phyloP scores from a whole-genome alignment of 208 protist species.

The Trypanosoma brucei region DNA sequence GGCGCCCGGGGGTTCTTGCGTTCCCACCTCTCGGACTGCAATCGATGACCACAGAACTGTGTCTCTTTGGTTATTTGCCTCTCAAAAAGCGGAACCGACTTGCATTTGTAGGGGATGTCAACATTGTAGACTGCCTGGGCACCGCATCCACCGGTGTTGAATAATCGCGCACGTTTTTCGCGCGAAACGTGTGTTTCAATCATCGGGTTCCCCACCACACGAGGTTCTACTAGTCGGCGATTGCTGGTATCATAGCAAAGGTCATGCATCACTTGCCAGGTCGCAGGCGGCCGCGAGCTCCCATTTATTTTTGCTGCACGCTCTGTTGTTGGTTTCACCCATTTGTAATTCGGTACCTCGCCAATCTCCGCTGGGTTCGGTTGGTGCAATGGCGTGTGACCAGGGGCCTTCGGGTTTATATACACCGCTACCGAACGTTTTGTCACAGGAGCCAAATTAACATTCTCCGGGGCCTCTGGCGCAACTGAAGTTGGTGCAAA shows the following conservation, averaged over 20 bases:
- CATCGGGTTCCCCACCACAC: conserved; percentile 54
- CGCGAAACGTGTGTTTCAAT: conserved; percentile 51
- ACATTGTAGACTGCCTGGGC: conserved; percentile 47
- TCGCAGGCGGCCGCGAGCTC: conserved; percentile 19
- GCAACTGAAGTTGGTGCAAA: neutral
- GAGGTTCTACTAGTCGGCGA: conserved; percentile 36
- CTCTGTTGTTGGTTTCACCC: conserved; percentile 39
- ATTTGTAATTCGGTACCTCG: conserved; percentile 51
- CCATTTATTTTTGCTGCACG: conserved; percentile 38
- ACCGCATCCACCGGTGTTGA: conserved; percentile 41
- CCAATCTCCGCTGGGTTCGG: conserved; percentile 54
- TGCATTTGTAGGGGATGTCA: conserved; percentile 26
- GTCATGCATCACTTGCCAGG: conserved; percentile 33
- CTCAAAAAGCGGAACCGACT: conserved; percentile 70
- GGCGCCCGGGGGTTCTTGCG: conserved; percentile 58
- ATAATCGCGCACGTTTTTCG: conserved; percentile 36
- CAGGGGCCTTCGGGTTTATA: conserved; percentile 60
- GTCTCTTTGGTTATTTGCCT: conserved; percentile 83
- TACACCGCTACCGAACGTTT: conserved; percentile 28
- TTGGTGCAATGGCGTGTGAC: conserved; percentile 48
- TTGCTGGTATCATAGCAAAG: conserved; percentile 51
- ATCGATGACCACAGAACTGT: conserved; percentile 70
- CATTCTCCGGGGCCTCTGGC: conserved; percentile 27
- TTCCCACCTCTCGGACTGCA: conserved; percentile 67
- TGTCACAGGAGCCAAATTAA: conserved; percentile 31